These are phyloP conservation scores for Hypoxylon sp. DNA, from an alignment of 2,329 filamentous ascomycete genomes.

Conservation along the genomic window DNA sequence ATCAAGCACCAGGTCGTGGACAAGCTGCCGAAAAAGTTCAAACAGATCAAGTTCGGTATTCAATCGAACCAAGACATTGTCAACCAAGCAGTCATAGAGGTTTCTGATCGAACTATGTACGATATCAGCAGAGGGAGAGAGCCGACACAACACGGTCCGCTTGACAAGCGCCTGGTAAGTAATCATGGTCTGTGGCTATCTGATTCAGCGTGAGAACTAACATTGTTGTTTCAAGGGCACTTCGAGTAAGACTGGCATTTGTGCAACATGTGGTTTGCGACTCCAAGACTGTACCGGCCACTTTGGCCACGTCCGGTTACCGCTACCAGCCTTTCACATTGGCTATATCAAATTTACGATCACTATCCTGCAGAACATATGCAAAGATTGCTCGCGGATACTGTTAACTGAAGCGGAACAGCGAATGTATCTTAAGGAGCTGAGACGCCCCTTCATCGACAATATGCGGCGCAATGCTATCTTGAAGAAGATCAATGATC, in stretches of 20 bases:
- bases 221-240: conserved; percentile 61
- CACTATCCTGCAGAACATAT: conserved; percentile 92
- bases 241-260: conserved; percentile 84
- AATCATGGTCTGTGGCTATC: conserved; percentile 54
- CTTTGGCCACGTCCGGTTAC: conserved; percentile 92
- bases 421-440: conserved; percentile 81
- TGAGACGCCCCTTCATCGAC: conserved; percentile 86
- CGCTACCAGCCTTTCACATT: conserved; percentile 94
- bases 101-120: conserved; percentile 94
- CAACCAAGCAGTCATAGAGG: conserved; percentile 93
- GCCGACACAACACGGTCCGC: conserved; percentile 84
- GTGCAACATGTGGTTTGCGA: conserved; percentile 85
- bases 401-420: conserved; percentile 86
- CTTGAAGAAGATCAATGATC: conserved; percentile 88
- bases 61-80: conserved; percentile 96
- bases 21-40: conserved; percentile 90
- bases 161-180: conserved; percentile 81
- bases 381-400: conserved; percentile 92
- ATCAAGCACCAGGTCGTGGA: conserved; percentile 92
- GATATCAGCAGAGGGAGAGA: conserved; percentile 85
- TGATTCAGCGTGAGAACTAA: conserved; percentile 17
- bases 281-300: conserved; percentile 92
- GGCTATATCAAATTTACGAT: conserved; percentile 96
- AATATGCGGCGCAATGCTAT: conserved; percentile 87
- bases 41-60: conserved; percentile 93